Evolutionary conservation across 2,329 filamentous ascomycete genomes (phyloP), one percentile per base, ranked within the genome.

Genomic region (Stromatinia cepivora): DNA sequence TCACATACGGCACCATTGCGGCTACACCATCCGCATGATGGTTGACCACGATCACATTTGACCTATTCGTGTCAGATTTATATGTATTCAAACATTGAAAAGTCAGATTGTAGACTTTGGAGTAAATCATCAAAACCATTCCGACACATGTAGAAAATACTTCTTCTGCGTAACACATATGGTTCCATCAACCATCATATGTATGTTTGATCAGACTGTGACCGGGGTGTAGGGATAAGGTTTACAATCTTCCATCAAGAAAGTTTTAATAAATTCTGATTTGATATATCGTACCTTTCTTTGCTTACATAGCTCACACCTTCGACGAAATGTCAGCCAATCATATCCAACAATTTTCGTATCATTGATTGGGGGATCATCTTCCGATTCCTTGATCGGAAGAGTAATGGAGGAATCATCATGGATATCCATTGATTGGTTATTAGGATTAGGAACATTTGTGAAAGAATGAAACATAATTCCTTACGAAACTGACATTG

Each of bases 301-400:
- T 79, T 91, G 88, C 80, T 94, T 93, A 82, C 91, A 93, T 65
- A 91, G 84, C 80, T 94, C 92, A 77, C 92, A 90, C 76, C 88
- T 90, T 79, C 74, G 76, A 70, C 77, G 74, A 69, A 77, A 70
- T 45, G 75, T 79, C 70, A 79, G 77, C 76, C 72, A 77, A 73
- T 71, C 73, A 62, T 74, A 71, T 54, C 74, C 72, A 64, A 71
- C 59, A 48, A 73, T 69, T 64, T 69, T 45, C 1, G 52, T 11
- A 31, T 34, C 25, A 45, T 66, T 61, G 46, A 68, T 61, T 46
- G n/a, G 53, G 70, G 53, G 36, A 56, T 70, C 67, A 39, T 74
- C 71, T 64, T 72, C 71, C 36, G 48, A 31, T 39, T 73, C 73
- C 34, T 66, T 58, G 53, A 48, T 48, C 61, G 71, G 59, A 67